A percentile compares a stretch with the other conserved stretches of the same genome.
Evolutionary conservation across 768 basidiomycete genomes (phyloP).

Genomic region (Jaapia argillacea): DNA sequence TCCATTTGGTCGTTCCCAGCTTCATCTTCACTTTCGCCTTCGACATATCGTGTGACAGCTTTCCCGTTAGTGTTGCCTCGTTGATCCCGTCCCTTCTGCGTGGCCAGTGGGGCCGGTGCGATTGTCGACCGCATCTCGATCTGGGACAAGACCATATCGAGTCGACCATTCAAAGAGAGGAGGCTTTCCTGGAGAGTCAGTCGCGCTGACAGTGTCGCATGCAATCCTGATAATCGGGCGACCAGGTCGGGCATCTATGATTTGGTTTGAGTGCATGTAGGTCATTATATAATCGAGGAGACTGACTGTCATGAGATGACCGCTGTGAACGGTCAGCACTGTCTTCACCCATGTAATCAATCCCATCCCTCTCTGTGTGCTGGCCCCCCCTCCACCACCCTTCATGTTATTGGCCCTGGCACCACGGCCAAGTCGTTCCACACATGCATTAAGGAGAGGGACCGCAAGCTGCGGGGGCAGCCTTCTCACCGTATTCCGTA

Average conservation of each 20-base stretch:
- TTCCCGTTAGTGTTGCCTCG: conserved; percentile 23
- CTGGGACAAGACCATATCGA: conserved; percentile 92
- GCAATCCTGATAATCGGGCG: conserved; percentile 74
- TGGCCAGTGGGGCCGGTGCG: conserved; percentile 44
- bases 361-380: conserved; percentile 62
- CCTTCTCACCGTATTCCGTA: conserved; percentile 79
- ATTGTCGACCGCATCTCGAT: conserved; percentile 81
- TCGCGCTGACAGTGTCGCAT: conserved; percentile 71
- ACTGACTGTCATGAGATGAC: conserved; percentile 89
- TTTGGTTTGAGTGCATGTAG: conserved; percentile 1
- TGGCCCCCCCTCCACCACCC: conserved; percentile 71
- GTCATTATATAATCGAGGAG: conserved; percentile 1
- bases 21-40: conserved; percentile 73
- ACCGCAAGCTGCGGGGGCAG: conserved; percentile 83
- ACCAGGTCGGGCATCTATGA: conserved; percentile 87
- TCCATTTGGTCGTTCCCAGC: conserved; percentile 44
- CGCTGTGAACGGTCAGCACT: conserved; percentile 77
- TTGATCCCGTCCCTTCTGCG: conserved; percentile 23
- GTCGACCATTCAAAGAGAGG: conserved; percentile 75
- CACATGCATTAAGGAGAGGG: conserved; percentile 77
- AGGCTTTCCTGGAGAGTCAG: conserved; percentile 78
- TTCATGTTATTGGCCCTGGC: conserved; percentile 62
- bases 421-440: conserved; percentile 79
- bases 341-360: conserved; percentile 74
- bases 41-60: conserved; percentile 49